Evolutionary conservation across 768 basidiomycete species (phyloP).

Genomic region (Tephrocybe sp.): DNA sequence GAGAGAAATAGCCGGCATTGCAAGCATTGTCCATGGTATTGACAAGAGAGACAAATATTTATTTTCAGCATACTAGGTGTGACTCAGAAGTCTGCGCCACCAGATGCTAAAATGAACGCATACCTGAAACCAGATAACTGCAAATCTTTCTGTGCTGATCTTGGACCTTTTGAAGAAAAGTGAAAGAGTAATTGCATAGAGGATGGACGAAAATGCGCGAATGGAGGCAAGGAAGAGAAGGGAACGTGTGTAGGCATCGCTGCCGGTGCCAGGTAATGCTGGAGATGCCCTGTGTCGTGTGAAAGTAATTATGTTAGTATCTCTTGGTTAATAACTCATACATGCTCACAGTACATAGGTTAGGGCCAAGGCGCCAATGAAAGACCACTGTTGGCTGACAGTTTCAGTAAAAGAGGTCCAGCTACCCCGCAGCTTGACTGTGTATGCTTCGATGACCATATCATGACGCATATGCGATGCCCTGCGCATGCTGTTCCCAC

Average conservation of each 20-base stretch:
- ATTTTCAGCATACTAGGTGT: not conserved
- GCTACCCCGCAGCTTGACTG: not conserved
- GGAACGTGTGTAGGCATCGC: not conserved
- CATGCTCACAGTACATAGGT: not conserved
- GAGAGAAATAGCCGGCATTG: not conserved
- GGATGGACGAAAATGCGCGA: not conserved
- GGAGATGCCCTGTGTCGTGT: not conserved
- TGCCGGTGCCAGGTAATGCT: not conserved
- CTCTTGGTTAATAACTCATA: not conserved
- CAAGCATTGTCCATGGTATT: not conserved
- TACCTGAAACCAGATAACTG: not conserved
- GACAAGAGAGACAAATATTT: not conserved
- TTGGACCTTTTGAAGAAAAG: not conserved
- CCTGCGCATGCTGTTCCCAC: not conserved
- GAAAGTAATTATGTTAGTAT: not conserved
- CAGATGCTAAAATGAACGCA: not conserved
- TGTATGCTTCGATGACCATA: not conserved
- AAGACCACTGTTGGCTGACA: not conserved
- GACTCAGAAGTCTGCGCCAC: not conserved
- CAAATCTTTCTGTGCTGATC: not conserved
- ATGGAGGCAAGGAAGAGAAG: not conserved
- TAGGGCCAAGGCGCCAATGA: not conserved
- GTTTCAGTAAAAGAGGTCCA: not conserved
- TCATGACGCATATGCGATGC: not conserved
- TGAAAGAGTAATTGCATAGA: not conserved